Conservation (phyloP, 2,329 filamentous ascomycete genomes). For the Colletotrichum zoysiae region DNA sequence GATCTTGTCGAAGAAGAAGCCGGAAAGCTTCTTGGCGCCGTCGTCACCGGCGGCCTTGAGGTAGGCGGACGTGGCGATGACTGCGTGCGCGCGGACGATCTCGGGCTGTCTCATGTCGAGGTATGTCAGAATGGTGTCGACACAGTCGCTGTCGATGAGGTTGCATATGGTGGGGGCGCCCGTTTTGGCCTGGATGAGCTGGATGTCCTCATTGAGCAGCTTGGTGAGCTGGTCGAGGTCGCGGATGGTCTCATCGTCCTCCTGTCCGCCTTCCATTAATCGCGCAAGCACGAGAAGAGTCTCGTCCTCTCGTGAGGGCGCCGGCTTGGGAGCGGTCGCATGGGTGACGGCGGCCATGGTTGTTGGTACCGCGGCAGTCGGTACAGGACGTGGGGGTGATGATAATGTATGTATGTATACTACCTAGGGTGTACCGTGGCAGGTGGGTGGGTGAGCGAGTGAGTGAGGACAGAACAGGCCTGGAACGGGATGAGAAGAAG, state of each 20-base stretch:
- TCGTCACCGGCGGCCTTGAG: slow-evolving; percentile 81
- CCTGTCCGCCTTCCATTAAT: slow-evolving; percentile 90
- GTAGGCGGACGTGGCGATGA: slow-evolving; percentile 84
- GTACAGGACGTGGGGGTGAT: not conserved
- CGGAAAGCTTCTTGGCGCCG: slow-evolving; percentile 76
- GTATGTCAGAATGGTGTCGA: slow-evolving; percentile 88
- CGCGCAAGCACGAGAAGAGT: slow-evolving; percentile 85
- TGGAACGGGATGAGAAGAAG: slow-evolving; percentile 7
- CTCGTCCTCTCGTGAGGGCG: slow-evolving; percentile 66
- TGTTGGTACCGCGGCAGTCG: slow-evolving; percentile 10
- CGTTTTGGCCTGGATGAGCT: slow-evolving; percentile 52
- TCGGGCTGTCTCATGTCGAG: slow-evolving; percentile 85
- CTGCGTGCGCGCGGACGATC: slow-evolving; percentile 83
- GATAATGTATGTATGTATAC: slow-evolving; percentile 38
- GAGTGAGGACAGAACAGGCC: slow-evolving; percentile 39
- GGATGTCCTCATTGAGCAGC: slow-evolving; percentile 68
- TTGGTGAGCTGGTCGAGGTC: slow-evolving; percentile 71
- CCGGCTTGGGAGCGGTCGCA: slow-evolving; percentile 47
- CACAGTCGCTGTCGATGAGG: slow-evolving; percentile 78
- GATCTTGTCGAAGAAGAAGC: slow-evolving; percentile 80
- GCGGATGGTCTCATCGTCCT: slow-evolving; percentile 77
- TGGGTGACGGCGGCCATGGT: slow-evolving; percentile 53
- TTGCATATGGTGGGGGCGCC: slow-evolving; percentile 64
- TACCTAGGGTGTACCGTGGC: slow-evolving; percentile 12
- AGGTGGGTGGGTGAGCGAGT: slow-evolving; percentile 35